Conservation (phyloP, 306 rosid genomes). For the Vicia villosa region DNA sequence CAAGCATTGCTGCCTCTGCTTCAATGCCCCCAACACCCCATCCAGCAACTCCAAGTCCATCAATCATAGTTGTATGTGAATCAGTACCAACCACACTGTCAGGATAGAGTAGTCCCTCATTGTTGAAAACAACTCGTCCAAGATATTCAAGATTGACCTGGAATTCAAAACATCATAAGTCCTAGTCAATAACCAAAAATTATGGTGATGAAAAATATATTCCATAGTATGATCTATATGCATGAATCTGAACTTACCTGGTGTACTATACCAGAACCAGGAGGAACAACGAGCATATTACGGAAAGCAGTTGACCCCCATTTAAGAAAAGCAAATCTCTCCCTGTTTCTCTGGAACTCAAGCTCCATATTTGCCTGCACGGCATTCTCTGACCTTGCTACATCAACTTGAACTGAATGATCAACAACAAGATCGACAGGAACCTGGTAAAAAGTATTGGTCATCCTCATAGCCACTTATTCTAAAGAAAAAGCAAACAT, state of each 20-base stretch:
- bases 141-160: constrained; percentile 99
- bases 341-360: constrained; percentile 91
- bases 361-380: constrained; percentile 98
- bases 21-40: constrained; percentile 99
- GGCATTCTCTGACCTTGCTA: constrained; percentile 90
- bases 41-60: constrained; percentile 99
- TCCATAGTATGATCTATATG: constrained; percentile 8
- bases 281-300: constrained; percentile 99
- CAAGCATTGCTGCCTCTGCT: constrained; percentile 99
- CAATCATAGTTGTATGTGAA: constrained; percentile 99
- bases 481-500: constrained; percentile 40
- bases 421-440: constrained; percentile 98
- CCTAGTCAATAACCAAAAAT: constrained; percentile 23
- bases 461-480: constrained; percentile 20
- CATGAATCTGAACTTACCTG: constrained; percentile 65
- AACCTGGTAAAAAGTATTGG: constrained; percentile 54
- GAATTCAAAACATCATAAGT: constrained; percentile 35
- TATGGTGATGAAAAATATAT: constrained; percentile 7
- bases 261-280: constrained; percentile 99
- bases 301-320: constrained; percentile 97
- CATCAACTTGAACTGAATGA: constrained; percentile 99
- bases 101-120: constrained; percentile 86
- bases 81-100: constrained; percentile 99
- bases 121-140: constrained; percentile 96
- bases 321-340: constrained; percentile 96